Evolutionary conservation across 306 rosid genomes (phyloP).

Genomic region (Alnus glutinosa): DNA sequence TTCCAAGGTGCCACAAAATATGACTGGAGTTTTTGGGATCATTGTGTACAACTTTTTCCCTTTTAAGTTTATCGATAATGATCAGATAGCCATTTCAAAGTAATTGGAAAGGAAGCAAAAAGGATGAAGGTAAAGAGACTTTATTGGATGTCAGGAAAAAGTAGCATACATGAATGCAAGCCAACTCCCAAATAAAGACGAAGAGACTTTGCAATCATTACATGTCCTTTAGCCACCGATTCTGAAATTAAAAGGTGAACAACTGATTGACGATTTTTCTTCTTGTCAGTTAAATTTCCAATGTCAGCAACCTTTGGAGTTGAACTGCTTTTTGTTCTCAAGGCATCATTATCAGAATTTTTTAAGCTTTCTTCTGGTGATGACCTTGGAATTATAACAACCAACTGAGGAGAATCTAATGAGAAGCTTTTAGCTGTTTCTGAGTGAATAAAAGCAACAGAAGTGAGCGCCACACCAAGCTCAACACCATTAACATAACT

Average conservation of each 20-base stretch:
- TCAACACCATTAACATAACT: constrained; percentile 48
- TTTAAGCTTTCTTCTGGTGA: constrained; percentile 42
- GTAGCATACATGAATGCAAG: constrained; percentile 83
- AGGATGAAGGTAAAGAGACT: constrained; percentile 15
- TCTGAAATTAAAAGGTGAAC: constrained; percentile 69
- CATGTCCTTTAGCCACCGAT: constrained; percentile 84
- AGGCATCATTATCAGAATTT: constrained; percentile 40
- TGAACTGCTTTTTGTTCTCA: constrained; percentile 56
- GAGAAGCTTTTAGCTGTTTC: constrained; percentile 74
- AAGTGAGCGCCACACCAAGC: constrained; percentile 69
- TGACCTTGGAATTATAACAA: constrained; percentile 64
- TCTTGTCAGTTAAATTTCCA: constrained; percentile 49
- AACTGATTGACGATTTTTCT: constrained; percentile 49
- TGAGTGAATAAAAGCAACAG: constrained; percentile 82
- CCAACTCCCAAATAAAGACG: constrained; percentile 70
- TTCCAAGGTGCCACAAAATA: background rate
- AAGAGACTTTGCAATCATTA: constrained; percentile 79
- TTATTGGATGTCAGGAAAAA: constrained; percentile 23
- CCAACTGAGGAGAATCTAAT: constrained; percentile 61
- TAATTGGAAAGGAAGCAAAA: background rate
- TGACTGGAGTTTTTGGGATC: background rate
- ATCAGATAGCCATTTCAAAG: background rate
- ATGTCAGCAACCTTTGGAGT: constrained; percentile 40
- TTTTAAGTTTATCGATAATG: background rate
- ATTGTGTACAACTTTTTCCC: background rate